Evolutionary conservation across 805 yeast genomes (phyloP).

Genomic region (Saccharomycopsis schoenii): DNA sequence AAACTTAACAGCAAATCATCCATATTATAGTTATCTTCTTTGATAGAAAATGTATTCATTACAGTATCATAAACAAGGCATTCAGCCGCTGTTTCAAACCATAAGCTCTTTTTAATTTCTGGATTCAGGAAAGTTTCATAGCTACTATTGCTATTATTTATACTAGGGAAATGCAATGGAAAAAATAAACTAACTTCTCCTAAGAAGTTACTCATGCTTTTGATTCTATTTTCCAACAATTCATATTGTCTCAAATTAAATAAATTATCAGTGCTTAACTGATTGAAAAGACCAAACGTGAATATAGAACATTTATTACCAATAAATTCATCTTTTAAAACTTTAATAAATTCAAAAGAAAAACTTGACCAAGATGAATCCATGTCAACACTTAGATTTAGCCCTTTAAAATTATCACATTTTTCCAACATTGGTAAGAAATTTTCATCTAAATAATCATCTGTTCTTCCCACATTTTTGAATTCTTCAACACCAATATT

Average conservation of each 20-base stretch:
- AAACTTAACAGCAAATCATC: conserved; percentile 33
- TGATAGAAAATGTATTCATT: conserved; percentile 32
- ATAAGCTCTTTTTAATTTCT: conserved; percentile 20
- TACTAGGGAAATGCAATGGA: conserved; percentile 35
- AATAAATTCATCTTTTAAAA: conserved; percentile 59
- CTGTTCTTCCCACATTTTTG: conserved; percentile 26
- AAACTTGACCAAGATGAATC: conserved; percentile 86
- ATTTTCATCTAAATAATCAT: conserved; percentile 45
- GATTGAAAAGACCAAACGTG: conserved; percentile 37
- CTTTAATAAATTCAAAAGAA: conserved; percentile 38
- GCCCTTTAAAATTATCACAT: conserved; percentile 65
- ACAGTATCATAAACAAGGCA: conserved; percentile 36
- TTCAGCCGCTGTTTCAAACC: conserved; percentile 36
- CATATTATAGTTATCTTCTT: conserved; percentile 30
- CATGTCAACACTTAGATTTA: conserved; percentile 58
- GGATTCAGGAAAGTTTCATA: neutral
- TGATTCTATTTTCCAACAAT: conserved; percentile 33
- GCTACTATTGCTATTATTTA: conserved; percentile 8
- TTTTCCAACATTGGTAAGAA: conserved; percentile 60
- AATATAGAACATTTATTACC: conserved; percentile 35
- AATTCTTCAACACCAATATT: conserved; percentile 57
- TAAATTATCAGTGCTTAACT: neutral
- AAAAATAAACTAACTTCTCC: conserved; percentile 43
- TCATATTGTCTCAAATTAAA: conserved; percentile 16
- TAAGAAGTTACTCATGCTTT: conserved; percentile 35